phyloP scores from a whole-genome alignment of 352 stramenopile genomes.

The Phytophthora multivora region DNA sequence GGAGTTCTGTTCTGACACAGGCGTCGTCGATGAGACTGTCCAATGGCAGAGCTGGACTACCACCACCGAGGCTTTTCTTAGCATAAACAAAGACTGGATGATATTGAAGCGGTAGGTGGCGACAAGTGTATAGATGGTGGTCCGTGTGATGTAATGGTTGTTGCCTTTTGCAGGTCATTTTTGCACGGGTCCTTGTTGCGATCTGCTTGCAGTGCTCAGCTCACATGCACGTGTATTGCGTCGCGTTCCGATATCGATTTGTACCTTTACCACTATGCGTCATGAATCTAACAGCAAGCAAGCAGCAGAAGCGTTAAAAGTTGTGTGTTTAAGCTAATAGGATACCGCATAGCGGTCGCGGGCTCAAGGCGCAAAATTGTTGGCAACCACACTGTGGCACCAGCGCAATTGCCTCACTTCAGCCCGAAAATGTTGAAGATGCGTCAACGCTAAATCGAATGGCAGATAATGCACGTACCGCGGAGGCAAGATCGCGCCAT shows the following conservation, averaged over 20 bases:
- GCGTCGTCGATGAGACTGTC: slow-evolving; percentile 8
- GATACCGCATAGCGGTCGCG: too few relatives aligned
- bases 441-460: slow-evolving; percentile 1
- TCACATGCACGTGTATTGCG: too few relatives aligned
- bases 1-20: slow-evolving; percentile 10
- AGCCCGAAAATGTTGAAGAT: slow-evolving; percentile 8
- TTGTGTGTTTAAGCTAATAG: too few relatives aligned
- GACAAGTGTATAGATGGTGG: neutral
- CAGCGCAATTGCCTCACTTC: slow-evolving; percentile 1
- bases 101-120: neutral
- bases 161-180: neutral
- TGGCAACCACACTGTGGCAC: neutral
- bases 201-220: slow-evolving; percentile 4
- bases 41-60: neutral
- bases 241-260: neutral
- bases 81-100: slow-evolving; percentile 1
- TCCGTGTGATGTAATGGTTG: neutral
- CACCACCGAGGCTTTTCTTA: slow-evolving; percentile 1
- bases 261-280: slow-evolving; percentile 11
- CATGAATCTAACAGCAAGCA: slow-evolving; percentile 33
- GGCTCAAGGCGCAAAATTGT: too few relatives aligned
- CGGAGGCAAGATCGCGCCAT: slow-evolving; percentile 59
- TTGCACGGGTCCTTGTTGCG: neutral
- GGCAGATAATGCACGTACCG: slow-evolving; percentile 41
- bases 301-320: neutral